These are phyloP conservation scores for Pyrus hybrid DNA, from an alignment of 331 rosid genomes.

Conservation along the genomic window DNA sequence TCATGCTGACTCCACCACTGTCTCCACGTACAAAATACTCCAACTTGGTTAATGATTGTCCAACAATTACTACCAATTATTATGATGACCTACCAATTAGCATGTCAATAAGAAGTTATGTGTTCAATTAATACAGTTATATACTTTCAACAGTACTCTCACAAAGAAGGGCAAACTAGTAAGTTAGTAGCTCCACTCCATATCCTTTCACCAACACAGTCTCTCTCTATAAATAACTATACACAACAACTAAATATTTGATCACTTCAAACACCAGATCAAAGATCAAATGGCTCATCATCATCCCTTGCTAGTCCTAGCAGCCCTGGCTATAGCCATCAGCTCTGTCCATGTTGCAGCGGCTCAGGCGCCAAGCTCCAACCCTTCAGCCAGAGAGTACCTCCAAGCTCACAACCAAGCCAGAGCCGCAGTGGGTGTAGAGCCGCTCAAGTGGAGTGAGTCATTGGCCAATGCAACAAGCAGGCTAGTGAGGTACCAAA, in stretches of 20 bases:
- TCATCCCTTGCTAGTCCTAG: neutral
- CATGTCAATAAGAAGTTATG: neutral
- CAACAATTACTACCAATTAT: neutral
- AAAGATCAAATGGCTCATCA: neutral
- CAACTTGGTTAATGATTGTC: neutral
- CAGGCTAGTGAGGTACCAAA: constrained; percentile 52
- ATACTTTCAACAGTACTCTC: neutral
- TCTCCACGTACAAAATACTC: neutral
- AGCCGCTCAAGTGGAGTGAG: constrained; percentile 64
- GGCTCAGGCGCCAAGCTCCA: neutral
- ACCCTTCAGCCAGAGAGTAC: constrained; percentile 39
- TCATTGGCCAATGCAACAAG: constrained; percentile 50
- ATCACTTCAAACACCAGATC: neutral
- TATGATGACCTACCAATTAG: neutral
- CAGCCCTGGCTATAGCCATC: constrained; percentile 10
- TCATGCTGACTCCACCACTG: too few relatives aligned
- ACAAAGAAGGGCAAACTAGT: neutral
- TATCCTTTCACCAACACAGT: neutral
- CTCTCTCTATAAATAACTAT: neutral
- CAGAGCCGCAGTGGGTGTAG: constrained; percentile 65
- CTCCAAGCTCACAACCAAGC: constrained; percentile 74
- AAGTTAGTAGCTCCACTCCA: neutral
- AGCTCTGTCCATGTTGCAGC: constrained; percentile 6
- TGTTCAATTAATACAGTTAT: neutral
- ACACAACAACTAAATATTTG: neutral